These are phyloP conservation scores for Scedosporium minutisporum DNA, from an alignment of 2,329 filamentous ascomycete genomes.

Conservation along the genomic window DNA sequence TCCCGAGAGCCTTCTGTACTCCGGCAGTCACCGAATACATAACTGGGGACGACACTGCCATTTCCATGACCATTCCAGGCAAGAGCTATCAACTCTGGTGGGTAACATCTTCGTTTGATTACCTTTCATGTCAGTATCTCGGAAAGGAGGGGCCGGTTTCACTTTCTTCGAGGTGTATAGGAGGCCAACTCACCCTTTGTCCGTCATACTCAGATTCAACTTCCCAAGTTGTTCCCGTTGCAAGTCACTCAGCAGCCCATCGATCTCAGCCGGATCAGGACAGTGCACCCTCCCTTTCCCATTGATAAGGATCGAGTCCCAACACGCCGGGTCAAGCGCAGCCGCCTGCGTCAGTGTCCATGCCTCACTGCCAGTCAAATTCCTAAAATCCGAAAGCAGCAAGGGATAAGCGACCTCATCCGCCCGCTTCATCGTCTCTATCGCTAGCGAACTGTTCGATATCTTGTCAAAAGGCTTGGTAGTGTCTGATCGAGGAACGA, in stretches of 20 bases:
- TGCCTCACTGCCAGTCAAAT: constrained; percentile 39
- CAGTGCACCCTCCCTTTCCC: constrained; percentile 49
- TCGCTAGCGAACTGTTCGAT: constrained; percentile 18
- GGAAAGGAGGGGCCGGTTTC: not conserved
- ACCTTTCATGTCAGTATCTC: not conserved
- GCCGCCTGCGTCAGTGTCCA: constrained; percentile 32
- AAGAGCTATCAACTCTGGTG: constrained; percentile 1
- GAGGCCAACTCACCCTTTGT: constrained; percentile 26
- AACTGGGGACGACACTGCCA: constrained; percentile 4
- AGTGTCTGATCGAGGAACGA: constrained; percentile 23
- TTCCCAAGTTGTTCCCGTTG: constrained; percentile 19
- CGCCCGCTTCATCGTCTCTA: constrained; percentile 36
- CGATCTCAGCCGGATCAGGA: constrained; percentile 32
- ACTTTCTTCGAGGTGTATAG: not conserved
- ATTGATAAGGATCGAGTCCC: constrained; percentile 52
- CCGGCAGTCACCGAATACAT: constrained; percentile 35
- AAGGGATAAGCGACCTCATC: constrained; percentile 36
- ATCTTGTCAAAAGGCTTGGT: constrained; percentile 13
- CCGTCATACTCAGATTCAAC: constrained; percentile 23
- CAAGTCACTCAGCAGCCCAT: constrained; percentile 21
- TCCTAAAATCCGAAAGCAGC: constrained; percentile 46
- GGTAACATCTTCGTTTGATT: not conserved
- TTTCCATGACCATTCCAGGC: constrained; percentile 3
- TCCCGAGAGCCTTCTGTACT: constrained; percentile 33
- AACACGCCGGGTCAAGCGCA: constrained; percentile 42